Conservation (phyloP, 257 asterid species). For the Solanum paucissectum region DNA sequence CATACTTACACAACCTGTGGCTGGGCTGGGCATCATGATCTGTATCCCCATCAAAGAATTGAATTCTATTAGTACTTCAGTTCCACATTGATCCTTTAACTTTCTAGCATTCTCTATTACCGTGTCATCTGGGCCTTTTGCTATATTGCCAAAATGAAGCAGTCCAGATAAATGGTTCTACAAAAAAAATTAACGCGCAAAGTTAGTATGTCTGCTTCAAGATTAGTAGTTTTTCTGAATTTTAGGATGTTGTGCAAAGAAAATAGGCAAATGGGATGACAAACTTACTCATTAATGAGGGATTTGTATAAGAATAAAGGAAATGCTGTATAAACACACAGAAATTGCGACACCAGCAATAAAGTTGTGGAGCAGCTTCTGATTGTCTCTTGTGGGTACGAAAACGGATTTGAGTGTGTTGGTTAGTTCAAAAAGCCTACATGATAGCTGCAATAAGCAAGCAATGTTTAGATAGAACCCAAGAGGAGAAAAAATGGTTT, state of each 20-base stretch:
- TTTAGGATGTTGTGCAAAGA: neutral
- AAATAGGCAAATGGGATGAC: neutral
- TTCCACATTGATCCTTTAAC: constrained; percentile 6
- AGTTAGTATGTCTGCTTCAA: neutral
- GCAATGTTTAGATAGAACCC: neutral
- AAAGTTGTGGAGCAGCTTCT: constrained; percentile 52
- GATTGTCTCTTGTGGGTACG: constrained; percentile 67
- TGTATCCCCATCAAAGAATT: neutral
- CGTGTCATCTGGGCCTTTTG: neutral
- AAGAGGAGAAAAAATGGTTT: neutral
- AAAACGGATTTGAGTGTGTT: constrained; percentile 73
- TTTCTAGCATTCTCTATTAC: constrained; percentile 5
- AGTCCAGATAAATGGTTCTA: neutral
- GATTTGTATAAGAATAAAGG: constrained; percentile 69
- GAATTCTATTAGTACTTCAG: neutral
- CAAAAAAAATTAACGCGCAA: neutral
- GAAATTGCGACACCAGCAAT: constrained; percentile 51
- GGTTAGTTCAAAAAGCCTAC: constrained; percentile 81
- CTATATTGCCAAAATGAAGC: neutral
- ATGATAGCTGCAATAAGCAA: constrained; percentile 51
- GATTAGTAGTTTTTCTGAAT: neutral
- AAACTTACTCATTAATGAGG: constrained; percentile 42
- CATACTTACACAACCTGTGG: neutral
- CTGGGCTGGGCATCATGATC: neutral
- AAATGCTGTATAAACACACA: constrained; percentile 40